Evolutionary conservation across 768 basidiomycete genomes (phyloP), one percentile per base, ranked within the genome.

Genomic region (Tremella mesenterica): DNA sequence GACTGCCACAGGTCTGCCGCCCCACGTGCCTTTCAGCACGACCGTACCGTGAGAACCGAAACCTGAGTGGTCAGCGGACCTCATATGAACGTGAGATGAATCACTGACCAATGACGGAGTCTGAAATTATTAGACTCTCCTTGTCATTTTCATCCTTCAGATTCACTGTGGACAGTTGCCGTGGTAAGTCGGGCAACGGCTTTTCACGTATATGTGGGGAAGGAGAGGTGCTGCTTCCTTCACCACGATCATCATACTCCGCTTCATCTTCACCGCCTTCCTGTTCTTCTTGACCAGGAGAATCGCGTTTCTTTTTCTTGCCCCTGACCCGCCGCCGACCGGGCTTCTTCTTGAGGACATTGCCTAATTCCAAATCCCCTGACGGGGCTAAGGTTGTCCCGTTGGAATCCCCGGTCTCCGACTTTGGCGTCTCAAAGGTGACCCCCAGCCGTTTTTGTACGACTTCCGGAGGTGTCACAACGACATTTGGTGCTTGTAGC

Each of bases 11-110:
- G 93, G 86, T 48, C 95, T 85, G 0, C 89, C 91, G 76, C 97
- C 93, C n/a, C 96, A 81, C 6, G 90, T 86, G 2, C 93, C 95
- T 66, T 85, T 81, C 75, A 82, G 90, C 2, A 99, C 95, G 36
- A 97, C 86, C 0, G 95, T 99, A 5, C 95, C 95, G 66, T 96
- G 91, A 0, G 91, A 96, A 2, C 92, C 92, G 62, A 85, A 89
- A 3, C 92, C 92, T 95, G 58, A 46, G 20, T 2, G 6, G 20
- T 57, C 14, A 52, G 48, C 39, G 27, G 2, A n/a, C n/a, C 7
- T 3, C 23, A 44, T 47, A 38, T 44, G 2, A 41, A 18, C 3
- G n/a, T n/a, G 31, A 10, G 14, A 36, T 6, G 16, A 2, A 13
- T 12, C 13, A 56, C 71, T 51, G 28, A 75, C 74, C 75, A 45